Evolutionary conservation across 2,329 filamentous ascomycete genomes (phyloP), one percentile per base, ranked within the genome.

Genomic region (Fusarium nodosum): DNA sequence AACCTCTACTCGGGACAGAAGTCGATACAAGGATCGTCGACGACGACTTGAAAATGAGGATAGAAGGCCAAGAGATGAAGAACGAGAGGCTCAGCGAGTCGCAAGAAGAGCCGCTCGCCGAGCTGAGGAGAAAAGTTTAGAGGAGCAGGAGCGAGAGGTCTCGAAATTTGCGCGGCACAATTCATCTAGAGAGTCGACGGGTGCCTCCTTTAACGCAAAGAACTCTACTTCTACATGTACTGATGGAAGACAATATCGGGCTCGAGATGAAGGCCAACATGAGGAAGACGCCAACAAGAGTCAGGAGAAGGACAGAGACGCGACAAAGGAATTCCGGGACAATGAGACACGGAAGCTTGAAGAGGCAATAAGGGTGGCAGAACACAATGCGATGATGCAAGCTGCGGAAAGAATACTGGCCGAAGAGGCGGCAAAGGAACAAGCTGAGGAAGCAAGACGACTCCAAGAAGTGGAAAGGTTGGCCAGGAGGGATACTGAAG

Each of bases 261-360:
- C 7, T 53, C 34, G 7, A 31, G 36, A 31, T 16, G 26, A 31
- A 28, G 11, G 10, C 8, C 13, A 26, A 24, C n/a, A 39, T 42
- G 36, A 53, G 26, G 36, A 42, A 53, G 36, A 53, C 31, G 15
- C 22, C 36, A 42, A 53, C 3, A 26, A 42, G 11, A 53, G 16
- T n/a, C 36, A 12, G n/a, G 16, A 42, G 20, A 31, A 42, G 20
- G 50, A 53, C n/a, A 53, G 26, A 31, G 50, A 53, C n/a, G 50
- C 50, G 7, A 36, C 36, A 33, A 28, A 11, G n/a, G 50, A 24
- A 26, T 42, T 53, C 3, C 36, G 20, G 8, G 31, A 53, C 10
- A 20, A 30, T 53, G 50, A n/a, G 15, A 42, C 5, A 42, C 50
- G 20, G n/a, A 41, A 42, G 26, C 20, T 53, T 7, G 36, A 41